Percentiles rank a stretch among this genome's conserved stretches.
Conservation (phyloP, 805 yeast species). For the Saccharomycopsis sp. region DNA sequence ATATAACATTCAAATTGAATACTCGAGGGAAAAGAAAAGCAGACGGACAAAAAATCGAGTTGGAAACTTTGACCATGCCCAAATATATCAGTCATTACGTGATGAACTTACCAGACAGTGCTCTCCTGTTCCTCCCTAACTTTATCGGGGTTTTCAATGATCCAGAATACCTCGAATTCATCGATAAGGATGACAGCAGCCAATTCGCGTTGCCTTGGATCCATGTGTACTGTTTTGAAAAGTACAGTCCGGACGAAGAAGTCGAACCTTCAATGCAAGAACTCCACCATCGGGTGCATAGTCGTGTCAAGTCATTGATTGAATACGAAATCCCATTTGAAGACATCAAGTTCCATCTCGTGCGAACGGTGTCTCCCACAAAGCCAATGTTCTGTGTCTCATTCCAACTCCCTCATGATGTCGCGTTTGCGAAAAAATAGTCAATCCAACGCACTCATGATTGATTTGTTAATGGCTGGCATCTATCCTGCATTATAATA, state of each 20-base stretch:
- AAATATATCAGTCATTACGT: conserved; percentile 62
- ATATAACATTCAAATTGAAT: conserved; percentile 32
- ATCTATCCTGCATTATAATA: too few species aligned
- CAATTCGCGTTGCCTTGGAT: conserved; percentile 62
- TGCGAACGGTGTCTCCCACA: conserved; percentile 92
- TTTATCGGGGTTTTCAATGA: conserved; percentile 63
- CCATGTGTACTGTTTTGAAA: conserved; percentile 90
- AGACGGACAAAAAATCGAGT: conserved; percentile 21
- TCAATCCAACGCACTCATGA: too few species aligned
- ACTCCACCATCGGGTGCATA: conserved; percentile 56
- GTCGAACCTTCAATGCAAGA: conserved; percentile 67
- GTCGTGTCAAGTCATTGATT: conserved; percentile 40
- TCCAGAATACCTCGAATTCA: conserved; percentile 30
- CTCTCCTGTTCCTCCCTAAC: conserved; percentile 72
- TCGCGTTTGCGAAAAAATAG: conserved; percentile 46
- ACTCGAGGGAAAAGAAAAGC: conserved; percentile 31
- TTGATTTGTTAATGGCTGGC: too few species aligned
- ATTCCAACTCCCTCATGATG: conserved; percentile 61
- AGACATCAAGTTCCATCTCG: conserved; percentile 63
- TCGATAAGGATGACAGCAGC: conserved; percentile 31
- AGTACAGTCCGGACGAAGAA: conserved; percentile 61
- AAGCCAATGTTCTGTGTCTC: conserved; percentile 92
- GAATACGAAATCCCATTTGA: conserved; percentile 41
- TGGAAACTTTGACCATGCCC: conserved; percentile 39
- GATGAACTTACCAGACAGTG: conserved; percentile 95